Conservation (phyloP, 2,329 filamentous ascomycete species). For the Neoarthrinium moseri region DNA sequence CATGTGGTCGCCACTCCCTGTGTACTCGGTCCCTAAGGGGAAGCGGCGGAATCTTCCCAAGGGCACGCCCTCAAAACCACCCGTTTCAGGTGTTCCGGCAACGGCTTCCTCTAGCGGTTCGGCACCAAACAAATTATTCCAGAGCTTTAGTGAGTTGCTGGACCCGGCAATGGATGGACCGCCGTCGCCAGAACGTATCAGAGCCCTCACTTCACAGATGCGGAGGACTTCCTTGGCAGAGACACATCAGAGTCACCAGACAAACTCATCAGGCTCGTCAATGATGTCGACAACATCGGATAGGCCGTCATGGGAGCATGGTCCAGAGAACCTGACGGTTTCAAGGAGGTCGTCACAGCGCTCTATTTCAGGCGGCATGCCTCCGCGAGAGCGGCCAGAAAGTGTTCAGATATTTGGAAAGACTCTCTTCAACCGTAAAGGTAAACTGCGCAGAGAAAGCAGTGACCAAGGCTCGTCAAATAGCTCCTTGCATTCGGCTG, state of each 20-base stretch:
- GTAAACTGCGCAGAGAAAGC: constrained; percentile 50
- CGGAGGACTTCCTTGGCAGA: constrained; percentile 50
- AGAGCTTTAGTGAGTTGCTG: constrained; percentile 41
- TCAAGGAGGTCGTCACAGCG: constrained; percentile 56
- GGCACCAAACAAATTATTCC: constrained; percentile 12
- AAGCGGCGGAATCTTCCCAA: constrained; percentile 18
- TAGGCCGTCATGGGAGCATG: constrained; percentile 48
- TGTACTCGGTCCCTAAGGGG: constrained; percentile 21
- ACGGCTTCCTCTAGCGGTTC: constrained; percentile 12
- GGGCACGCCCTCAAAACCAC: constrained; percentile 13
- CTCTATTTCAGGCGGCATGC: constrained; percentile 53
- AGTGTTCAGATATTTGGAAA: constrained; percentile 60
- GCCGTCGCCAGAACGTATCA: constrained; percentile 42
- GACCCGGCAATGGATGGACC: constrained; percentile 60
- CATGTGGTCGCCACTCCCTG: constrained; percentile 25
- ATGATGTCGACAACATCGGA: constrained; percentile 50
- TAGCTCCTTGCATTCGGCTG: constrained; percentile 48
- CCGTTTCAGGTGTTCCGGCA: constrained; percentile 16
- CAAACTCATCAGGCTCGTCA: constrained; percentile 55
- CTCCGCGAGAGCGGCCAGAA: constrained; percentile 54
- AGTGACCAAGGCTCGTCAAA: constrained; percentile 45
- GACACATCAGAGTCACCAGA: constrained; percentile 44
- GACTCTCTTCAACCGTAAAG: constrained; percentile 56
- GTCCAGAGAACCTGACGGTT: constrained; percentile 46
- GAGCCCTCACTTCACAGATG: constrained; percentile 44